A percentile compares a stretch with the other conserved stretches of the same genome.
Conservation (phyloP, 2,329 filamentous ascomycete genomes). For the Sclerotinia borealis region DNA sequence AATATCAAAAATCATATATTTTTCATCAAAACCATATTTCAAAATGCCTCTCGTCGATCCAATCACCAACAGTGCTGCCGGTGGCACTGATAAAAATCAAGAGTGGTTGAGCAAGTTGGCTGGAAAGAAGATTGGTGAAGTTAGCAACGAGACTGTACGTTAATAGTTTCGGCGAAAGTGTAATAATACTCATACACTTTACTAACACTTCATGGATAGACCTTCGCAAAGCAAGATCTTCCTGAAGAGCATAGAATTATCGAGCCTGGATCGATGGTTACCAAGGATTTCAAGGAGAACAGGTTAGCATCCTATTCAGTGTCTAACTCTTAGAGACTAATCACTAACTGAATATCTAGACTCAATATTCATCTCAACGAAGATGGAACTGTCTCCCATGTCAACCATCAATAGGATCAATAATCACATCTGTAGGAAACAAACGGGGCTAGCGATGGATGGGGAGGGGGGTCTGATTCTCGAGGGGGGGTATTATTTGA, state of each 20-base stretch:
- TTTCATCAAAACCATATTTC: slow-evolving; percentile 21
- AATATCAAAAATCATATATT: slow-evolving; percentile 6
- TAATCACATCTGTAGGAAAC: neutral
- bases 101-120: slow-evolving; percentile 58
- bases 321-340: neutral
- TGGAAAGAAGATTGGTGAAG: slow-evolving; percentile 55
- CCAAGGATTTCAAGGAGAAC: slow-evolving; percentile 46
- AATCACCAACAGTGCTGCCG: slow-evolving; percentile 41
- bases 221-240: slow-evolving; percentile 54
- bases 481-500: neutral
- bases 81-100: slow-evolving; percentile 38
- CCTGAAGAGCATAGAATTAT: slow-evolving; percentile 52
- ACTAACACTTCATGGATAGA: slow-evolving; percentile 35
- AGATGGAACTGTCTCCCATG: slow-evolving; percentile 55
- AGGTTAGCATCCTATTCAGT: slow-evolving; percentile 20
- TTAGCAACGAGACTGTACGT: slow-evolving; percentile 48
- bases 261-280: slow-evolving; percentile 50
- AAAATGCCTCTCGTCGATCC: slow-evolving; percentile 62
- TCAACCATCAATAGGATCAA: slow-evolving; percentile 39
- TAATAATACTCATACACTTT: neutral
- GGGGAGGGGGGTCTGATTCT: neutral
- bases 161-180: neutral
- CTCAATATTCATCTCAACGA: slow-evolving; percentile 56
- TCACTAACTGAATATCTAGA: slow-evolving; percentile 34
- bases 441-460: neutral